Evolutionary conservation across 805 yeast species (phyloP), one percentile per base, ranked within the genome.

Genomic region (Candida tibetensis): DNA sequence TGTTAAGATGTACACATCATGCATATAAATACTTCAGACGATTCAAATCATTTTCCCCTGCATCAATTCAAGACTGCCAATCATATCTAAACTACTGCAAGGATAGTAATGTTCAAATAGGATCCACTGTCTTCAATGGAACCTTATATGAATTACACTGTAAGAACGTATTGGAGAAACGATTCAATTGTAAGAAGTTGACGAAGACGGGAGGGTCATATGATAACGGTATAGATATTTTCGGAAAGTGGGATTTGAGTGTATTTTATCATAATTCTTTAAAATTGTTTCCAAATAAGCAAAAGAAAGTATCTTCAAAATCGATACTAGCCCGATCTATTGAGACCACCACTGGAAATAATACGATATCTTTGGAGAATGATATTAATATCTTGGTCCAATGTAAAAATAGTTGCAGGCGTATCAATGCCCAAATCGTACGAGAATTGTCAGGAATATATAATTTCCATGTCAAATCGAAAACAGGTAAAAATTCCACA

Each of bases 361-460:
- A 7, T 10, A 21, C 9, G 9, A 34, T 54, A 5, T 60, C 63
- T 5, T 45, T 64, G 17, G 37, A 39, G 14, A 39, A 54, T 12
- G 67, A 65, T 30, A 62, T 73, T 5, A 59, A 60, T 32, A 55
- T 76, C 2, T 59, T 75, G 41, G 78, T 76, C 4, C 84, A 79
- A 49, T 79, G 84, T 52, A 78, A 79, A 45, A 71, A 76, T 49
- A 66, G 70, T 47, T 55, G 56, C 18, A 54, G 57, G 3, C 66
- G 69, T 36, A 62, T 77, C 23, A 67, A 64, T 38, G 76, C 82
- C 10, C 56, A 62, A 27, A 53, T 66, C 32, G 56, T 79, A 1
- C 63, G 85, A 30, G 84, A 79, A 48, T 49, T 78, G 22, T 66
- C 69, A 5, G 85, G 84, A 1, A 72, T 76, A 2, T 72, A 72